Evolutionary conservation across 345 rosid genomes (phyloP).

Genomic region (Moricandia moricandioides): DNA sequence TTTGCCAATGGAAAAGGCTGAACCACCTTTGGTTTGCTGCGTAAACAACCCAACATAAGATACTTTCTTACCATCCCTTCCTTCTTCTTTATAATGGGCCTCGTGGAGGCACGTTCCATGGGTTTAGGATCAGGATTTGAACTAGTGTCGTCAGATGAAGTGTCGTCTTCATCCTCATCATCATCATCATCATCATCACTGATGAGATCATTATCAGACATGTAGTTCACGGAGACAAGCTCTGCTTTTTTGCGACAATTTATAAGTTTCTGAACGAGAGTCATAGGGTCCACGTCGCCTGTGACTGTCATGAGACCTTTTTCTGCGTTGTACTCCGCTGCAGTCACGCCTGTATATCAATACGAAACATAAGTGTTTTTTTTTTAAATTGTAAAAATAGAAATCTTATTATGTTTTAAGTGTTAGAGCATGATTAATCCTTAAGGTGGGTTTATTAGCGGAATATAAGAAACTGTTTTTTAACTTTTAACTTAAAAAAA

Average conservation of each 20-base stretch:
- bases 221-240: conserved; percentile 10
- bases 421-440: too few species aligned
- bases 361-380: neutral
- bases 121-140: conserved; percentile 16
- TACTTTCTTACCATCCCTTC: neutral
- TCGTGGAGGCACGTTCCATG: neutral
- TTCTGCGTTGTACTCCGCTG: conserved; percentile 6
- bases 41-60: neutral
- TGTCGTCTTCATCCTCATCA: neutral
- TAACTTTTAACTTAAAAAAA: too few species aligned
- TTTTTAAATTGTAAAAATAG: neutral
- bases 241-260: conserved; percentile 11
- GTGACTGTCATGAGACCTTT: conserved; percentile 26
- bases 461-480: too few species aligned
- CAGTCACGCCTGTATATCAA: conserved; percentile 21
- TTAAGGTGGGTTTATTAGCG: too few species aligned
- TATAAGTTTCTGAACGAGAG: conserved; percentile 9
- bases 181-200: neutral
- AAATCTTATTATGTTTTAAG: neutral
- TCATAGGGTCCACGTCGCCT: conserved; percentile 24
- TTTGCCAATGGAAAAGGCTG: conserved; percentile 7
- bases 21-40: neutral
- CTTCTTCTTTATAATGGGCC: neutral
- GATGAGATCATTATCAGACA: neutral
- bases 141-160: conserved; percentile 10